Conservation (phyloP, 495 filamentous ascomycete species). For the Chaetomium cochliodes region DNA sequence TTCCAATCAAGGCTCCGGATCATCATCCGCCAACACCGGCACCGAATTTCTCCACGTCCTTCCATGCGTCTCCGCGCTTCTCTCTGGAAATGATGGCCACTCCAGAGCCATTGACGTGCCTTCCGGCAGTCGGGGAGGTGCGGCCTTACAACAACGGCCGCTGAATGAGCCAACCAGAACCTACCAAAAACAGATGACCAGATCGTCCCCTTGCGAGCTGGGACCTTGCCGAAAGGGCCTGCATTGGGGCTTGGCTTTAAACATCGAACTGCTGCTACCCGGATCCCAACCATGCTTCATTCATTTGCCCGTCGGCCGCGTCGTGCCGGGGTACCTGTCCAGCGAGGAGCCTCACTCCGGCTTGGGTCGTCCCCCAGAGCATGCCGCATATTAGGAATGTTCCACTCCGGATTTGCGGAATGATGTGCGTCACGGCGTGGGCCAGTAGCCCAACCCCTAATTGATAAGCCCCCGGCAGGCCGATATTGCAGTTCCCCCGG, state of each 20-base stretch:
- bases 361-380: conserved; percentile 5
- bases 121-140: too few species aligned
- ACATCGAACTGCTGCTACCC: background rate
- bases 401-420: conserved; percentile 29
- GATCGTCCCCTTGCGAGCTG: background rate
- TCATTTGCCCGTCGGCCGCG: background rate
- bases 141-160: background rate
- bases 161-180: conserved; percentile 27
- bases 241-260: conserved; percentile 1
- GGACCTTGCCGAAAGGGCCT: background rate
- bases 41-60: conserved; percentile 19
- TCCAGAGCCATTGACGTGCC: background rate
- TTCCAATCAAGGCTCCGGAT: conserved; percentile 31
- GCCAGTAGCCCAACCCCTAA: background rate
- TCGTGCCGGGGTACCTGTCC: conserved; percentile 1
- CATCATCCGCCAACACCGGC: conserved; percentile 17
- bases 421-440: background rate
- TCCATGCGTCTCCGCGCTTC: conserved; percentile 18
- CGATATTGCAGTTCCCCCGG: background rate
- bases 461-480: background rate
- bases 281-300: background rate
- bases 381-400: conserved; percentile 23
- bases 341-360: conserved; percentile 13
- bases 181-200: conserved; percentile 28
- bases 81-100: conserved; percentile 13